Base-by-base conservation (phyloP, 2,329 filamentous ascomycete genomes). In the Colletotrichum cuscutae region DNA sequence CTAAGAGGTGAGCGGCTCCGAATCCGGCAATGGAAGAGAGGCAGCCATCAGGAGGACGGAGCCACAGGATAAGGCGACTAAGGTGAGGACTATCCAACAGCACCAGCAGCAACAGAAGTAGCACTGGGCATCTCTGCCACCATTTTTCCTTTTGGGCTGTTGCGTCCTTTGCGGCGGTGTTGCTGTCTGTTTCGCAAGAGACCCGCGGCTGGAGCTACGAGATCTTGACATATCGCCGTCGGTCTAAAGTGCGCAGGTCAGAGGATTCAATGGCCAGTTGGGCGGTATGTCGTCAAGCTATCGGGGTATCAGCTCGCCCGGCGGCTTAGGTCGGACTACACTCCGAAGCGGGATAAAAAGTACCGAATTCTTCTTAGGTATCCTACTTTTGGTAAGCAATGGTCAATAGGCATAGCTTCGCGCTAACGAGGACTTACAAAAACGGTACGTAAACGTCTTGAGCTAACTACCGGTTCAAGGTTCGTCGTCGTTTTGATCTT, bases 91-190 rank as follows among this genome's bases (percentile, higher is more conserved):
- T 12, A 53, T 24, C 42, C 61, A 60, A 19, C 66, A 71, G n/a
- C 66, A 61, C n/a, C 54, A 52, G 30, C 26, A 72, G 4, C 69
- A 69, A 32, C 59, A 60, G 15, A 53, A 69, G 69, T 49, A 69
- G 35, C 35, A 60, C 15, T 28, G 35, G 9, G 32, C 19, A 9
- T 61, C n/a, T 24, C 35, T 37, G 24, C 37, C 19, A 24, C 12
- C 42, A 4, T 24, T 12, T 13, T 60, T 56, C n/a, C 22, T 53
- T 9, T 26, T 72, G 9, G n/a, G n/a, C 9, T 62, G 66, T 22
- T 62, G 54, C 13, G 26, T 19, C 26, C 19, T 28, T n/a, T 32
- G 49, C n/a, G 28, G 61, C 12, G 49, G 46, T 26, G 6, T 54
- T 30, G 28, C 24, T 32, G 30, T 12, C 49, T 37, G 49, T 30